Evolutionary conservation across 2,329 filamentous ascomycete species (phyloP), one percentile per base, ranked within the genome.

Genomic region (Fusarium coffeatum): DNA sequence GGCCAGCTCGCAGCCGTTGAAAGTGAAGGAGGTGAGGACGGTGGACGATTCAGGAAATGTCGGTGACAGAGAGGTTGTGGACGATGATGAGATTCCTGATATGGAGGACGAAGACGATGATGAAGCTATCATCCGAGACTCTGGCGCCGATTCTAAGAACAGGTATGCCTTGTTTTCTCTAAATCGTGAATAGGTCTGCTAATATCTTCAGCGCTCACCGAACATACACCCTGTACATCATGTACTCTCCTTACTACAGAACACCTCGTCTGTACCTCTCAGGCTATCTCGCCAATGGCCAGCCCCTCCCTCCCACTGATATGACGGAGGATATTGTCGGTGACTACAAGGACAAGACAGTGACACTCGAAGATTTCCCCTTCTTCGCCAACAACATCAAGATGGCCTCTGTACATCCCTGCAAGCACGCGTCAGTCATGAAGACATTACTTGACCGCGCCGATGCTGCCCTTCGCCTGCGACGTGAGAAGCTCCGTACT

Each of bases 21-120:
- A 92, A 81, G 90, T 90, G 25, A 86, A 88, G 73, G 93, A 97
- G 80, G 93, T 98, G 43, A 86, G 93, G 73, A 97, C 94, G 0
- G 90, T 98, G 25, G 94, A 97, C 76, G 94, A 97, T 76, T 90
- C 92, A 25, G 95, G 94, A 27, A 95, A 96, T 76, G 85, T 97
- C 46, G 93, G 92, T 16, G 93, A 94, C 61, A 85, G 88, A 59
- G 90, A 90, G 53, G 86, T 89, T 32, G 84, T 92, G 8, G 87
- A 90, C 28, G 91, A 91, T 55, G 89, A 93, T 46, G 95, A 98
- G 76, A 98, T 98, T 67, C 95, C 94, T 0, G 95, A 98, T 78
- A 98, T 98, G 94, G 96, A 98, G 78, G 96, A 98, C 69, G 95
- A 98, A 60, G 95, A 98, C 71, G 94, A 97, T 67, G 94, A 97